Conservation (phyloP, 2,329 filamentous ascomycete species). For the Claviceps sp. region DNA sequence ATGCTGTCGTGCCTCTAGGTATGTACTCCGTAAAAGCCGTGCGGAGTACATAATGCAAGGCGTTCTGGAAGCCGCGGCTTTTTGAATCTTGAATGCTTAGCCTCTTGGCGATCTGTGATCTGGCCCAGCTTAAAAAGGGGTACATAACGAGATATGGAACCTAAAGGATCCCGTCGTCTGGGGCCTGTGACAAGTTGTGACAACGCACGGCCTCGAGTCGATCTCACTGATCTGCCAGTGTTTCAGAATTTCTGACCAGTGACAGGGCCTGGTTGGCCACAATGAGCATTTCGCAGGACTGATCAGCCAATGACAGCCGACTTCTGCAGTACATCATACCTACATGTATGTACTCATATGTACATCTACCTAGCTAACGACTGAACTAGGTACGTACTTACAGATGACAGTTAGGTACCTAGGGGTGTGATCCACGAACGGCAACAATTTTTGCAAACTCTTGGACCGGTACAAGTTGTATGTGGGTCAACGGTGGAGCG, state of each 20-base stretch:
- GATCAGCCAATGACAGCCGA: no score
- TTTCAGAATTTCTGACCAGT: conserved; percentile 7
- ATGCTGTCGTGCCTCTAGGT: not conserved
- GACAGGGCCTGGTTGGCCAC: not conserved
- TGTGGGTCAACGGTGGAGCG: no score
- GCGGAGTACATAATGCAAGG: not conserved
- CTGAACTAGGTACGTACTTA: no score
- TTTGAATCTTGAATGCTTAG: not conserved
- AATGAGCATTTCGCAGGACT: no score
- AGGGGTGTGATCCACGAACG: no score
- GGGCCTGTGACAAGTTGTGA: not conserved
- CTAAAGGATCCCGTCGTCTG: not conserved
- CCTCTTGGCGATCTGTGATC: not conserved
- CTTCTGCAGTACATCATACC: no score
- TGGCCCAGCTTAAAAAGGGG: not conserved
- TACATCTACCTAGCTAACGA: no score
- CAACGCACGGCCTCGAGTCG: conserved; percentile 2
- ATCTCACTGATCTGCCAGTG: conserved; percentile 13
- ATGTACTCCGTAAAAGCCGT: not conserved
- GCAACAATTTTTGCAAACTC: no score
- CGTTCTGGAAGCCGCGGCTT: not conserved
- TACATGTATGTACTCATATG: no score
- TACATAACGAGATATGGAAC: not conserved
- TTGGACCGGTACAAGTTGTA: no score
- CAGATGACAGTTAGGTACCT: no score